Base-by-base conservation (phyloP, 768 basidiomycete species). In the Russula earlei region DNA sequence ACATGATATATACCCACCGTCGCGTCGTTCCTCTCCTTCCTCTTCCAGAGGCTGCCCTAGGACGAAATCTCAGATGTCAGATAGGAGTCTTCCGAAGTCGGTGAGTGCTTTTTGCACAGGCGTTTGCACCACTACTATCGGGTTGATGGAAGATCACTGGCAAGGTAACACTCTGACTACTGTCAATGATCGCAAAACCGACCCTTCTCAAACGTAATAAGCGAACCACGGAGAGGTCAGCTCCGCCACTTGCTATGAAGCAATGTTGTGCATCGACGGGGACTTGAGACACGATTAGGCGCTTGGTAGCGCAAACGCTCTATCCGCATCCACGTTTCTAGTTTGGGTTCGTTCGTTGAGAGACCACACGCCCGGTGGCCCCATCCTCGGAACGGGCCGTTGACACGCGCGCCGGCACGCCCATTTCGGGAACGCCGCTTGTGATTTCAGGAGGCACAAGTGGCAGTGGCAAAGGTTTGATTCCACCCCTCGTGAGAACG, bases 341-440 rank as follows among this genome's bases (percentile, higher is more conserved):
- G n/a, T n/a, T n/a, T n/a, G n/a, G n/a, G n/a, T n/a, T n/a, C n/a
- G n/a, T n/a, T n/a, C n/a, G n/a, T n/a, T n/a, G n/a, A n/a, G n/a
- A n/a, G n/a, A n/a, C n/a, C n/a, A n/a, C n/a, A n/a, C n/a, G n/a
- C n/a, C 9, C n/a, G 12, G 10, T 4, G 24, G 5, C 29, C 33
- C 42, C 27, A 40, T n/a, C 10, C 41, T 45, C 41, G 55, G 36
- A 12, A 52, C 5, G 36, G 12, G 43, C 55, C 27, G 47, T 48
- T 22, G 53, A 49, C 14, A 43, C 17, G 29, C 19, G 25, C 29
- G 5, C 49, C 24, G 12, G 36, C 29, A 33, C n/a, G 19, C 15
- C 49, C 55, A 33, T 46, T 56, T 51, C 27, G 27, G n/a, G 37
- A 45, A 46, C 43, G 55, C 49, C 55, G 55, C 44, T 33, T 12